Evolutionary conservation across 2,329 filamentous ascomycete species (phyloP).

Genomic region (Grosmannia huntii): DNA sequence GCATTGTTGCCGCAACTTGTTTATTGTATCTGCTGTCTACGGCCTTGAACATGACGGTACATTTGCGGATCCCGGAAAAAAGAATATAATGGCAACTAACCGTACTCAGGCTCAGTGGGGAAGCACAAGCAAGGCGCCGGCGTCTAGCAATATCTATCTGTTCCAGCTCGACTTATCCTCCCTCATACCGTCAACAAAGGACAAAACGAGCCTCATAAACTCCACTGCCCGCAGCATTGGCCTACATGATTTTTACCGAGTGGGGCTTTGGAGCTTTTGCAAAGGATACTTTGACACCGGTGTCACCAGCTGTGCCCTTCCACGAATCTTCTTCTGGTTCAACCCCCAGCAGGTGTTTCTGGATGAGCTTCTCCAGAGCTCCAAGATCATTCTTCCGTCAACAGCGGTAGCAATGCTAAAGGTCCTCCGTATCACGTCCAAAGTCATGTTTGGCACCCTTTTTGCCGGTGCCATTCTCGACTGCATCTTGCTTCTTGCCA

Average conservation of each 20-base stretch:
- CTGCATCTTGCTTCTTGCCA: conserved; percentile 58
- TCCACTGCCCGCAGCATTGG: conserved; percentile 76
- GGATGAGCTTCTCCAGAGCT: conserved; percentile 67
- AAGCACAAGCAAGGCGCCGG: conserved; percentile 49
- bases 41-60: background rate
- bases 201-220: conserved; percentile 67
- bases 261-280: conserved; percentile 86
- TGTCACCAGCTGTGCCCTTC: conserved; percentile 62
- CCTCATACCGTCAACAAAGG: conserved; percentile 61
- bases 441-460: conserved; percentile 86
- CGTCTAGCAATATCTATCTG: conserved; percentile 65
- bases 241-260: conserved; percentile 87
- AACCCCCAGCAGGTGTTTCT: conserved; percentile 75
- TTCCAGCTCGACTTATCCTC: conserved; percentile 72
- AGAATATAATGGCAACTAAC: background rate
- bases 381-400: conserved; percentile 67
- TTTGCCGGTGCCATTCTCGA: conserved; percentile 56
- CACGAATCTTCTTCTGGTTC: conserved; percentile 71
- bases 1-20: background rate
- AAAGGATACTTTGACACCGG: conserved; percentile 68
- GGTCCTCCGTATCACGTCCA: conserved; percentile 60
- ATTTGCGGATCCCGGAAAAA: background rate
- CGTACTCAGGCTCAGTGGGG: conserved; percentile 36
- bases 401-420: conserved; percentile 60
- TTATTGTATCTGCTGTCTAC: background rate